These are phyloP conservation scores for Phytopythium kandeliae DNA, from an alignment of 352 stramenopile genomes.

Conservation along the genomic window DNA sequence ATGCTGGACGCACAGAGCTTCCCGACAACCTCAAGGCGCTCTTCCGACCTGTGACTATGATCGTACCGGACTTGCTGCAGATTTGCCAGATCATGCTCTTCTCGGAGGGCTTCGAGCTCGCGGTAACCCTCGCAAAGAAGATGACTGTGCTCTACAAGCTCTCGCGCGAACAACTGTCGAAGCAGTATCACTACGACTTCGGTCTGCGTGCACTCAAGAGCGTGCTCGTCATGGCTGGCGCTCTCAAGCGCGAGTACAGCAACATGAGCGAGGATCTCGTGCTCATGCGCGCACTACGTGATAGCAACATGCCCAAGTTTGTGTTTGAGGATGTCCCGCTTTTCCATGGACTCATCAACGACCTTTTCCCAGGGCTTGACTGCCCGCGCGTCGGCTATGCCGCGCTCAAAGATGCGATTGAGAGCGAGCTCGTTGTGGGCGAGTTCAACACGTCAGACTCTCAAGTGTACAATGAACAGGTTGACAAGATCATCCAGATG, in stretches of 20 bases:
- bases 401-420: constrained; percentile 85
- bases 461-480: constrained; percentile 79
- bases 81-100: constrained; percentile 96
- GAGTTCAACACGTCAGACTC: constrained; percentile 80
- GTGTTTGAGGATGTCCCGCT: constrained; percentile 95
- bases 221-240: constrained; percentile 92
- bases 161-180: constrained; percentile 92
- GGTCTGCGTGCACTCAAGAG: constrained; percentile 92
- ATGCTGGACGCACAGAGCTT: constrained; percentile 88
- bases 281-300: constrained; percentile 92
- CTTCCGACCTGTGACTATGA: constrained; percentile 93
- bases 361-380: constrained; percentile 93
- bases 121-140: constrained; percentile 88
- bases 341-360: constrained; percentile 93
- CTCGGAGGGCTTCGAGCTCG: constrained; percentile 90
- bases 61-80: constrained; percentile 88
- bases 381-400: constrained; percentile 92
- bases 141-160: constrained; percentile 96
- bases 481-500: constrained; percentile 98
- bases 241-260: constrained; percentile 91
- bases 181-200: constrained; percentile 96
- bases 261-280: constrained; percentile 93
- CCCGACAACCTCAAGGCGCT: constrained; percentile 92
- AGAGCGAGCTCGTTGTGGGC: constrained; percentile 71
- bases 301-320: constrained; percentile 97